Conservation (phyloP, 164 flowering plant genomes). For the Vitis amurensis region DNA sequence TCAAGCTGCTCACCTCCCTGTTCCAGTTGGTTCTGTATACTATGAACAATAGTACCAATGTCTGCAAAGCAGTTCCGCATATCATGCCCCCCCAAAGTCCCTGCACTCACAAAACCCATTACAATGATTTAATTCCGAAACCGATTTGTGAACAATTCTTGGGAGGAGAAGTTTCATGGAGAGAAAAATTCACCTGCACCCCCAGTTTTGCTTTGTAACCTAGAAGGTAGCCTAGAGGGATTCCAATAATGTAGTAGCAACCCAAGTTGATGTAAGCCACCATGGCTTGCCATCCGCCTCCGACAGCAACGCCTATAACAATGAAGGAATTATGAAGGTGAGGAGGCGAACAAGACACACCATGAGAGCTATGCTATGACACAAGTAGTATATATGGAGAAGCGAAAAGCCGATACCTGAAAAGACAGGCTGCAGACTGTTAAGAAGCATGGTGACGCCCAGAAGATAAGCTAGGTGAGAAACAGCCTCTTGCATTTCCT, state of each 20-base stretch:
- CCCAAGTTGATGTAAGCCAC: slow-evolving; percentile 62
- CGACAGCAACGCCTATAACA: slow-evolving; percentile 58
- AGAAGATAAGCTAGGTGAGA: no score
- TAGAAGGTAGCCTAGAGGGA: slow-evolving; percentile 49
- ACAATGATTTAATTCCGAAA: no score
- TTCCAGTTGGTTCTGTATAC: slow-evolving; percentile 14
- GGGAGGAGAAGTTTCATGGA: no score
- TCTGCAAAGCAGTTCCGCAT: slow-evolving; percentile 7
- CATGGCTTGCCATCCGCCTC: slow-evolving; percentile 66
- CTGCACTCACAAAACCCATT: slow-evolving; percentile 12
- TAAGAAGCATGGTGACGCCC: no score
- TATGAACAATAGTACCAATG: background rate
- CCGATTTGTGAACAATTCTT: no score
- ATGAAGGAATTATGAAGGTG: background rate
- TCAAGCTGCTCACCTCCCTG: slow-evolving; percentile 7
- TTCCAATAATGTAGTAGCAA: slow-evolving; percentile 51
- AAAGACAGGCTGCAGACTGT: no score
- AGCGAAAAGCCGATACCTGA: no score
- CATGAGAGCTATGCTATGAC: background rate
- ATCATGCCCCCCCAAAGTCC: slow-evolving; percentile 23
- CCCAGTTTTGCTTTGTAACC: slow-evolving; percentile 47
- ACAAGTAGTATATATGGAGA: no score
- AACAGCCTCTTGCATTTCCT: no score
- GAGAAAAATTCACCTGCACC: no score
- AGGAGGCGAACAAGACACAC: no score